Evolutionary conservation across 768 basidiomycete genomes (phyloP), one percentile per base, ranked within the genome.

Genomic region (Royoungia palumana): DNA sequence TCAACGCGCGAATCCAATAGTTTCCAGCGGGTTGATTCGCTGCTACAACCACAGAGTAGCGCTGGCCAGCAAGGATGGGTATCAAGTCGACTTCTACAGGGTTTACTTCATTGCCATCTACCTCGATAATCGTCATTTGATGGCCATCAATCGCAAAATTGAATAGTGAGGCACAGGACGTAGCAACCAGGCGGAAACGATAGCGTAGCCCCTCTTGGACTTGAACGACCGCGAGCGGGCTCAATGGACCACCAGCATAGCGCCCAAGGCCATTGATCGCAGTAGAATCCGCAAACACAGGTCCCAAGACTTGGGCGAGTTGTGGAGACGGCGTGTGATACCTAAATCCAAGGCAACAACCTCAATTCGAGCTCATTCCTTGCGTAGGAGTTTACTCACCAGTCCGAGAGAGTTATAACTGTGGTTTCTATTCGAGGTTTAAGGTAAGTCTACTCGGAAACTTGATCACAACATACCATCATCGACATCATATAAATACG

Each of bases 191-290:
- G 10, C 80, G 72, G 62, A 81, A 74, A 7, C 80, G 72, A 53
- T 81, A 81, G 6, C 76, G 69, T 32, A 57, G 63, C 13, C 70
- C 69, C 0, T 43, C 45, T 10, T 58, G 39, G 12, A 81, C 77
- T 20, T 66, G 66, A 47, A 82, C 64, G 7, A 79, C 70, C 0
- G 78, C 55, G 17, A 79, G 67, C 2, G 64, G 53, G 2, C 66
- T 56, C 4, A 42, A 27, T 5, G 75, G 72, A 2, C 75, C 75
- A 7, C 66, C 70, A 7, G 46, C 14, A 50, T 68, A 72, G 25
- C 77, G 72, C 16, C 79, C 78, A 21, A 59, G 54, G 0, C 78
- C 78, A 37, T 81, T 81, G 37, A 81, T 77, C 6, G 80, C 61
- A 7, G 73, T 75, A 8, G 75, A 63, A 44, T 75, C 63, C 2